These are phyloP conservation scores for Lentinula raphanica DNA, from an alignment of 768 basidiomycete species.

Conservation along the genomic window DNA sequence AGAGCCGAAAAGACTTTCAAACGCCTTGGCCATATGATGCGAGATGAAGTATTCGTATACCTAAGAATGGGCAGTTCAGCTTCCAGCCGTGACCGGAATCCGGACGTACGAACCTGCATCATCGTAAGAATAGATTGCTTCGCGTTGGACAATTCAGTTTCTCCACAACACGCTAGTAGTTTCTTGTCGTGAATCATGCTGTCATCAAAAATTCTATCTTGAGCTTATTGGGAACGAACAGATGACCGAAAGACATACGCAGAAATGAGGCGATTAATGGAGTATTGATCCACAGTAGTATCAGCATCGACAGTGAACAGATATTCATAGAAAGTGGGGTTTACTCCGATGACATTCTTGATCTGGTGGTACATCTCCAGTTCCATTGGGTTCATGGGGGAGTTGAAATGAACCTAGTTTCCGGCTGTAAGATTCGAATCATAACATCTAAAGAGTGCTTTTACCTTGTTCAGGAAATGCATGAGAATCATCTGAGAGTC, in stretches of 20 bases:
- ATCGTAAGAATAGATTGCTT: conserved; percentile 95
- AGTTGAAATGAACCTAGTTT: conserved; percentile 86
- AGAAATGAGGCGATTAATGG: conserved; percentile 87
- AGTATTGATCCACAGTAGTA: conserved; percentile 85
- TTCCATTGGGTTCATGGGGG: conserved; percentile 95
- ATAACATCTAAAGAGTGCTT: background rate
- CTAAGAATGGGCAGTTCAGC: conserved; percentile 24
- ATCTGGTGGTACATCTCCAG: conserved; percentile 99
- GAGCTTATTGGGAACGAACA: background rate
- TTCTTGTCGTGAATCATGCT: conserved; percentile 98
- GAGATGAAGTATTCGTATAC: conserved; percentile 99
- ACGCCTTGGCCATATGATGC: conserved; percentile 97
- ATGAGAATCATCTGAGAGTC: conserved; percentile 95
- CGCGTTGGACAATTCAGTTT: conserved; percentile 87
- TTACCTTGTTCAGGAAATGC: conserved; percentile 95
- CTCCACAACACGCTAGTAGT: conserved; percentile 91
- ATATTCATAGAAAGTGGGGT: conserved; percentile 98
- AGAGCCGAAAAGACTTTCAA: conserved; percentile 94
- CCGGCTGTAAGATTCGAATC: conserved; percentile 10
- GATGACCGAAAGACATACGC: conserved; percentile 53
- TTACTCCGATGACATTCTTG: conserved; percentile 99
- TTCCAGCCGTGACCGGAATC: background rate
- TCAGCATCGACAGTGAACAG: conserved; percentile 91
- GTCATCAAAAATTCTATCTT: background rate
- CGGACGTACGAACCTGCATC: conserved; percentile 65